Percentiles rank a stretch among this genome's conserved stretches.
phyloP scores from a whole-genome alignment of 805 yeast genomes.

The Kluyveromyces nonfermentans region DNA sequence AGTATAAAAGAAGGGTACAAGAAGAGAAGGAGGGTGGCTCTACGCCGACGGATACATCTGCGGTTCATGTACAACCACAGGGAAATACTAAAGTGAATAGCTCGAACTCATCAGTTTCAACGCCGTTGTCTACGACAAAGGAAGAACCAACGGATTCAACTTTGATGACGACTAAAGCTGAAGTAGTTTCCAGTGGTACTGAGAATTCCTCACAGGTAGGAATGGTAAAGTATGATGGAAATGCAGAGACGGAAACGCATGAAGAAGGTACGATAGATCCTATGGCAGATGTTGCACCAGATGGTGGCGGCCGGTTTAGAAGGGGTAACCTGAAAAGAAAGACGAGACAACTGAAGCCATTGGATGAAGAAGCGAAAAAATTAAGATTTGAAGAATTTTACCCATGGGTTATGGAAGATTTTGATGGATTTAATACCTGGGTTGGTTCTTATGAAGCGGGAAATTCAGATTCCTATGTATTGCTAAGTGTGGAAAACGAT shows the following conservation, averaged over 20 bases:
- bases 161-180: slow-evolving; percentile 1
- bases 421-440: slow-evolving; percentile 88
- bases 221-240: slow-evolving; percentile 32
- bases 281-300: slow-evolving; percentile 75
- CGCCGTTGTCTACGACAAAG: not conserved
- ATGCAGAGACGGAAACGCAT: slow-evolving; percentile 33
- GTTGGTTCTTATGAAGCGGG: slow-evolving; percentile 94
- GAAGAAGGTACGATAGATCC: slow-evolving; percentile 29
- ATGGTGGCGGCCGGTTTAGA: slow-evolving; percentile 72
- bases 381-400: slow-evolving; percentile 91
- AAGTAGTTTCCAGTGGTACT: slow-evolving; percentile 15
- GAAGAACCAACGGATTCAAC: not conserved
- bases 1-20: slow-evolving; percentile 28
- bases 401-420: slow-evolving; percentile 98
- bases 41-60: not conserved
- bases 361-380: slow-evolving; percentile 75
- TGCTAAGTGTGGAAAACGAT: slow-evolving; percentile 74
- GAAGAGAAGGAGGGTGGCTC: slow-evolving; percentile 27
- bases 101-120: not conserved
- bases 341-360: slow-evolving; percentile 72
- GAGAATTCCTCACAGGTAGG: slow-evolving; percentile 33
- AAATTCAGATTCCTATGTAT: slow-evolving; percentile 71
- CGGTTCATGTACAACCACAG: not conserved
- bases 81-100: not conserved
- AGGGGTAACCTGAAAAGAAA: slow-evolving; percentile 58